Percentiles rank a stretch among this genome's conserved stretches.
Evolutionary conservation across 164 flowering plant species (phyloP).

Genomic region (Kalanchoe fedtschenkoi): DNA sequence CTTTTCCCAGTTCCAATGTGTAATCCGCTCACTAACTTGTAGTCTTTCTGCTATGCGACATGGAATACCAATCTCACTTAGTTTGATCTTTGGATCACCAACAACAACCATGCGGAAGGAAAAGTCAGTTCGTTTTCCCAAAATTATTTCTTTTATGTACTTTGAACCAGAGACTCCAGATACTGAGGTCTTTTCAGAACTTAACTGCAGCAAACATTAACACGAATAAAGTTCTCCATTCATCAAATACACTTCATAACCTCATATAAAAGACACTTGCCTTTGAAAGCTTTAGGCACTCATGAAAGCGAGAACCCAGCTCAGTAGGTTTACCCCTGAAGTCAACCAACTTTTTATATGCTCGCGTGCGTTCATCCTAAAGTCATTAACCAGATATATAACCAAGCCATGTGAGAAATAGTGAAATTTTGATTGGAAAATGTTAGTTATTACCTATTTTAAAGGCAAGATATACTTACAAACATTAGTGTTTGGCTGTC

Average conservation of each 20-base stretch:
- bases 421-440: no score
- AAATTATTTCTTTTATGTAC: constrained; percentile 69
- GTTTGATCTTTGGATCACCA: constrained; percentile 77
- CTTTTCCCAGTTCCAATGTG: constrained; percentile 43
- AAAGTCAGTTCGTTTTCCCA: constrained; percentile 65
- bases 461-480: constrained; percentile 34
- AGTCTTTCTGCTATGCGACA: constrained; percentile 51
- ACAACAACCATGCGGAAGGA: constrained; percentile 77
- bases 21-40: constrained; percentile 47
- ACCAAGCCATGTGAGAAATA: background rate
- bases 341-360: constrained; percentile 49
- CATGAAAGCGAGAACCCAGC: constrained; percentile 40
- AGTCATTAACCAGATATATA: constrained; percentile 12
- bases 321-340: constrained; percentile 47
- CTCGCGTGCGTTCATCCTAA: constrained; percentile 72
- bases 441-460: background rate
- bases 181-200: constrained; percentile 23
- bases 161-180: constrained; percentile 39
- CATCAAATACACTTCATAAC: background rate
- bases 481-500: constrained; percentile 38
- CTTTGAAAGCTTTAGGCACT: constrained; percentile 63
- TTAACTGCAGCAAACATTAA: constrained; percentile 33
- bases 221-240: constrained; percentile 5
- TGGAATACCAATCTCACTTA: constrained; percentile 77
- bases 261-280: constrained; percentile 25